Percentiles rank a stretch among this genome's conserved stretches.
Evolutionary conservation across 1,139 yeast species (phyloP).

Genomic region (Maudiozyma humilis): DNA sequence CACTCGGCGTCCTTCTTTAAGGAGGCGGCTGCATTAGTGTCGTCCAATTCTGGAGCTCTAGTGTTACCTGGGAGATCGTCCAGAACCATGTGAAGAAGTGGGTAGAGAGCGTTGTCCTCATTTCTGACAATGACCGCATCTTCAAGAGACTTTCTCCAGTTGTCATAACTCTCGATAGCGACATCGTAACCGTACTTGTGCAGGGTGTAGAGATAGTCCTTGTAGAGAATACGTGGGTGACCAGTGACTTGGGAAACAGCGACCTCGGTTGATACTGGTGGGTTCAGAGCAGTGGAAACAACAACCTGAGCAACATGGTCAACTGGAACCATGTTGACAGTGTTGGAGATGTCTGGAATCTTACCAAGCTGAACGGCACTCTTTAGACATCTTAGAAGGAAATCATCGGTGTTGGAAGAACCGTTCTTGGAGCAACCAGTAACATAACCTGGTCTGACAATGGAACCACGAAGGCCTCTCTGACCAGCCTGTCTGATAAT

Average conservation of each 20-base stretch:
- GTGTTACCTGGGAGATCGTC: conserved; percentile 87
- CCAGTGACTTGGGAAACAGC: conserved; percentile 94
- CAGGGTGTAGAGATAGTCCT: conserved; percentile 61
- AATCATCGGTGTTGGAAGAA: conserved; percentile 90
- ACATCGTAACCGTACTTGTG: conserved; percentile 65
- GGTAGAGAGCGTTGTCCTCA: conserved; percentile 81
- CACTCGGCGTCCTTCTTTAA: conserved; percentile 51
- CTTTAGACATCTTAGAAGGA: conserved; percentile 85
- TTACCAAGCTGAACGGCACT: conserved; percentile 84
- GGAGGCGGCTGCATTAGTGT: conserved; percentile 60
- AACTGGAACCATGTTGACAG: conserved; percentile 94
- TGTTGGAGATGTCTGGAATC: conserved; percentile 77
- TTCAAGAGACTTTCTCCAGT: conserved; percentile 75
- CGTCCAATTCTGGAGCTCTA: conserved; percentile 93
- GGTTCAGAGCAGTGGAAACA: conserved; percentile 73
- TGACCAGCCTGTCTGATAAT: conserved; percentile 80
- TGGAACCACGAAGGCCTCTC: conserved; percentile 78
- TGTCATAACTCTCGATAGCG: conserved; percentile 53
- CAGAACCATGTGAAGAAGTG: conserved; percentile 85
- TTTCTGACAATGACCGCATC: conserved; percentile 61
- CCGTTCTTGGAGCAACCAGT: conserved; percentile 82
- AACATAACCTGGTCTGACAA: conserved; percentile 92
- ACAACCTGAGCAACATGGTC: conserved; percentile 94
- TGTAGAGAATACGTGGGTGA: conserved; percentile 82
- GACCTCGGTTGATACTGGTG: conserved; percentile 47